phyloP scores from a whole-genome alignment of 106 monocot genomes.

The Acanthochlamys bracteata region DNA sequence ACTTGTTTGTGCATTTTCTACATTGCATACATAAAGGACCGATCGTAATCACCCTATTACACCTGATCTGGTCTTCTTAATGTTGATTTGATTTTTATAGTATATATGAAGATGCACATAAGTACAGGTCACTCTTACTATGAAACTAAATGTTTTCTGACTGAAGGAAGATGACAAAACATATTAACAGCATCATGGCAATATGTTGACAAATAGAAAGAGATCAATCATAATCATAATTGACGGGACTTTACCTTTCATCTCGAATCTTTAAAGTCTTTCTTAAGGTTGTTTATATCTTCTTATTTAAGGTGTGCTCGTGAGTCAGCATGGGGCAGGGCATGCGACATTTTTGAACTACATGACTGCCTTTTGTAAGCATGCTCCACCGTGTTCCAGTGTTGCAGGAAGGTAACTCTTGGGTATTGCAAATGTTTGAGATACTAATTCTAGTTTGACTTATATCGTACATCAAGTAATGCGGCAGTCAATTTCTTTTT shows the following conservation, averaged over 20 bases:
- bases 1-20: too few species aligned
- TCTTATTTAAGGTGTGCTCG: neutral
- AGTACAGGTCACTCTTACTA: too few species aligned
- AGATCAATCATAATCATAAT: neutral
- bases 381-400: neutral
- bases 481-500: neutral
- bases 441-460: too few species aligned
- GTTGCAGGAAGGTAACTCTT: neutral
- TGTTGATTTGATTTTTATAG: too few species aligned
- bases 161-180: too few species aligned
- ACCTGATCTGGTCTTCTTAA: too few species aligned
- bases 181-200: neutral
- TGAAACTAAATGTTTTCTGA: too few species aligned
- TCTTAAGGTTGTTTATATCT: conserved; percentile 1
- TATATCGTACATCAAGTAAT: neutral
- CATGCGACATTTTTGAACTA: conserved; percentile 1
- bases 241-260: neutral
- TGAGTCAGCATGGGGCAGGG: conserved; percentile 1
- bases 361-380: neutral
- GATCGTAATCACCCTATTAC: too few species aligned
- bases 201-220: neutral
- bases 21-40: too few species aligned
- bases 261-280: neutral
- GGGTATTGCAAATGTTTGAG: neutral
- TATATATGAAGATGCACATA: too few species aligned